phyloP scores from a whole-genome alignment of 2,329 filamentous ascomycete genomes.

The Immersiporthe knoxdaviesiana region DNA sequence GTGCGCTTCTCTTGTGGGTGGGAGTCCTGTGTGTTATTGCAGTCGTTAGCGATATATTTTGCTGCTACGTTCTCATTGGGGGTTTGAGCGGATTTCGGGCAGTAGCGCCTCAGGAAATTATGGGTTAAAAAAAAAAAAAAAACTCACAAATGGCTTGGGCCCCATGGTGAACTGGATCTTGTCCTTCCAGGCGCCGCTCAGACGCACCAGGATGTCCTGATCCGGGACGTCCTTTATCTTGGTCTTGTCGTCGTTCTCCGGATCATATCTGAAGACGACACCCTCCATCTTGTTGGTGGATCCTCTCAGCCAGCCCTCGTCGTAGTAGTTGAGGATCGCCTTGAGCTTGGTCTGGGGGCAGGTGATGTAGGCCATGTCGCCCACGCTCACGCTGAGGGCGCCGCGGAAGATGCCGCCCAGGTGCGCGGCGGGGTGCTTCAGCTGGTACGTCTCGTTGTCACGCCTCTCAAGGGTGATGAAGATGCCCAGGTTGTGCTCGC shows the following conservation, averaged over 20 bases:
- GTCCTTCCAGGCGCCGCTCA: conserved; percentile 86
- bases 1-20: conserved; percentile 63
- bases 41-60: conserved; percentile 22
- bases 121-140: too few species aligned
- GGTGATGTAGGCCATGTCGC: conserved; percentile 84
- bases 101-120: too few species aligned
- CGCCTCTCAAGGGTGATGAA: conserved; percentile 84
- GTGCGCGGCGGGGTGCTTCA: conserved; percentile 93
- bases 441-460: conserved; percentile 87
- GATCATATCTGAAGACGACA: conserved; percentile 87
- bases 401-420: conserved; percentile 86
- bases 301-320: conserved; percentile 92
- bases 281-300: conserved; percentile 91
- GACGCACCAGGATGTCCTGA: conserved; percentile 77
- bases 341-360: conserved; percentile 92
- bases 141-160: conserved; percentile 63
- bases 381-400: conserved; percentile 85
- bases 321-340: conserved; percentile 87
- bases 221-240: conserved; percentile 86
- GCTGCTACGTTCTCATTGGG: not conserved
- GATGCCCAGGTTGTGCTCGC: conserved; percentile 92
- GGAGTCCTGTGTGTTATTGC: conserved; percentile 43
- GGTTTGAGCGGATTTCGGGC: too few species aligned
- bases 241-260: conserved; percentile 78
- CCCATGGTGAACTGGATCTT: conserved; percentile 65